These are phyloP conservation scores for Wallemia mellicola DNA, from an alignment of 1,284 basidiomycete species.

Conservation along the genomic window DNA sequence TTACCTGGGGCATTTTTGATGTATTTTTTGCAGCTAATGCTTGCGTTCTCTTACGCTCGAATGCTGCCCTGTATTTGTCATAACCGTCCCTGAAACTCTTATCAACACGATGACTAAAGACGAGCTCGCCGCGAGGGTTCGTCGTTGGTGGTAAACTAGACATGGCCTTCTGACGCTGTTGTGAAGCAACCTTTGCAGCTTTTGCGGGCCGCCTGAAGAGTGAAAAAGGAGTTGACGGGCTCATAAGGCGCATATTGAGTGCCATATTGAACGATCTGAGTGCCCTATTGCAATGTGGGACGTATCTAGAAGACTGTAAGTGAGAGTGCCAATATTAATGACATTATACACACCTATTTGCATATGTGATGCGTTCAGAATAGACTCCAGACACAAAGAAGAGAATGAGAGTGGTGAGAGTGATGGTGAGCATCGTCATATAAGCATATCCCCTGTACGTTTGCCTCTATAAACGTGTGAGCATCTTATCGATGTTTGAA, in stretches of 20 bases:
- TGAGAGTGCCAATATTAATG: constrained; percentile 5
- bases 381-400: constrained; percentile 97
- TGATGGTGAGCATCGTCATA: background rate
- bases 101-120: constrained; percentile 71
- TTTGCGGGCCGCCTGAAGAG: constrained; percentile 34
- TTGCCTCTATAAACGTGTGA: background rate
- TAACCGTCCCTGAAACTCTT: constrained; percentile 61
- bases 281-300: constrained; percentile 78
- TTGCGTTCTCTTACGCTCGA: constrained; percentile 34
- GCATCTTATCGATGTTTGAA: background rate
- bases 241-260: constrained; percentile 56
- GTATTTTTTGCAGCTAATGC: background rate
- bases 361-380: constrained; percentile 79
- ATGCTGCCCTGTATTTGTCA: constrained; percentile 68
- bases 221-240: constrained; percentile 26
- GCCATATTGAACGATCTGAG: constrained; percentile 86
- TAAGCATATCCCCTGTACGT: background rate
- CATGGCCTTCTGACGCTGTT: constrained; percentile 20
- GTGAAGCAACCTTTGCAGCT: constrained; percentile 15
- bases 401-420: constrained; percentile 54
- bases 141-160: constrained; percentile 56
- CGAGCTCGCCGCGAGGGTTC: constrained; percentile 82
- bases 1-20: background rate
- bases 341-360: constrained; percentile 39
- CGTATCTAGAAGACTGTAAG: constrained; percentile 31